These are phyloP conservation scores for Mucor indicus DNA, from an alignment of 371 early-diverging fungal species.

Conservation along the genomic window DNA sequence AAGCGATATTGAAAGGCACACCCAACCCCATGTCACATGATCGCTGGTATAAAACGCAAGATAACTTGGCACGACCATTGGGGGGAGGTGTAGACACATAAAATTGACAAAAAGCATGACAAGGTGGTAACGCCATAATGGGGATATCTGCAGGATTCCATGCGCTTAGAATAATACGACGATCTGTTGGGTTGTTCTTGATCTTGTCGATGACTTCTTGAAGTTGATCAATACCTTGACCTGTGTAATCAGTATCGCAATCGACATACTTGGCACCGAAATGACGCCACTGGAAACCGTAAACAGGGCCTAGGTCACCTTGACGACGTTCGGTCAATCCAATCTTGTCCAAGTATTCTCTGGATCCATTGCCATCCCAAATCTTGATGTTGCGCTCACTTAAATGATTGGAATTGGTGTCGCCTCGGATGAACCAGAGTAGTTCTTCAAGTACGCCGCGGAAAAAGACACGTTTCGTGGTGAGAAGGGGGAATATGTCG, in stretches of 20 bases:
- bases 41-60: slow-evolving; percentile 97
- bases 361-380: slow-evolving; percentile 98
- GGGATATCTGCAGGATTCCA: slow-evolving; percentile 96
- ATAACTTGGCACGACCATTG: slow-evolving; percentile 56
- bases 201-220: slow-evolving; percentile 87
- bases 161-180: slow-evolving; percentile 95
- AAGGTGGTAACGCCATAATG: slow-evolving; percentile 94
- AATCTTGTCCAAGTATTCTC: slow-evolving; percentile 86
- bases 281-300: slow-evolving; percentile 99
- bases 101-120: slow-evolving; percentile 95
- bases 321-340: slow-evolving; percentile 81
- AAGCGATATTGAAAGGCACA: slow-evolving; percentile 99
- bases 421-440: slow-evolving; percentile 96
- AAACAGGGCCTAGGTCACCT: slow-evolving; percentile 98
- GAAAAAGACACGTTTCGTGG: slow-evolving; percentile 95
- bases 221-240: slow-evolving; percentile 96
- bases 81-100: slow-evolving; percentile 72
- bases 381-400: slow-evolving; percentile 88
- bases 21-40: slow-evolving; percentile 99
- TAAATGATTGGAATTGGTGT: slow-evolving; percentile 86
- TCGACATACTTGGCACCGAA: slow-evolving; percentile 96
- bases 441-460: slow-evolving; percentile 96
- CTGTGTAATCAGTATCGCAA: slow-evolving; percentile 88
- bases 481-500: slow-evolving; percentile 89
- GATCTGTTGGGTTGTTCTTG: slow-evolving; percentile 82